phyloP scores from a whole-genome alignment of 108 stramenopile genomes.

The Skeletonema menzelii region DNA sequence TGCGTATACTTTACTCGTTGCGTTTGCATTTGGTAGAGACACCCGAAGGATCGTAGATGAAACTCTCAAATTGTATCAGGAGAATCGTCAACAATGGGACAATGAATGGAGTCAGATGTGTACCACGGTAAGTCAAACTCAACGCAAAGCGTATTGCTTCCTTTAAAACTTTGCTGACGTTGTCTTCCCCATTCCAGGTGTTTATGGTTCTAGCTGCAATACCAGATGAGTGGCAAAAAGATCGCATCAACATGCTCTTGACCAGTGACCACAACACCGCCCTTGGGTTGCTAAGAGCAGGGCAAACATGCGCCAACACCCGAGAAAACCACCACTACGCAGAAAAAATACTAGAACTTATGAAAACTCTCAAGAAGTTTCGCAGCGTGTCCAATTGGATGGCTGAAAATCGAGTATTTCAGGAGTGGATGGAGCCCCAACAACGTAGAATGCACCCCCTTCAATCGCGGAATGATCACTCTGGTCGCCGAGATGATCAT shows the following conservation, averaged over 20 bases:
- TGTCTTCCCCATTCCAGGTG: constrained; percentile 11
- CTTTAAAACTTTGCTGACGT: background rate
- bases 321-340: constrained; percentile 30
- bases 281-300: constrained; percentile 29
- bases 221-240: constrained; percentile 63
- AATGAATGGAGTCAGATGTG: constrained; percentile 45
- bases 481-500: constrained; percentile 46
- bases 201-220: constrained; percentile 59
- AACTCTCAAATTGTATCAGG: constrained; percentile 50
- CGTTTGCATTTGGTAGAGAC: constrained; percentile 40
- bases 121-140: constrained; percentile 24
- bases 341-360: constrained; percentile 62
- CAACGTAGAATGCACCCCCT: constrained; percentile 20
- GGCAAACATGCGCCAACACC: constrained; percentile 42
- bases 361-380: constrained; percentile 53
- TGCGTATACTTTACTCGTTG: constrained; percentile 68
- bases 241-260: constrained; percentile 66
- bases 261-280: constrained; percentile 38
- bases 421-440: constrained; percentile 76
- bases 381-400: constrained; percentile 69
- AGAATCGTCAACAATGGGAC: constrained; percentile 50
- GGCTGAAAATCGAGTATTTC: constrained; percentile 54
- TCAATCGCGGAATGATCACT: constrained; percentile 44
- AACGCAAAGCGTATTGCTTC: background rate
- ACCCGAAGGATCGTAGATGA: constrained; percentile 41